A percentile compares a stretch with the other conserved stretches of the same genome.
phyloP scores from a whole-genome alignment of 164 flowering plant genomes.

The Aristolochia californica region DNA sequence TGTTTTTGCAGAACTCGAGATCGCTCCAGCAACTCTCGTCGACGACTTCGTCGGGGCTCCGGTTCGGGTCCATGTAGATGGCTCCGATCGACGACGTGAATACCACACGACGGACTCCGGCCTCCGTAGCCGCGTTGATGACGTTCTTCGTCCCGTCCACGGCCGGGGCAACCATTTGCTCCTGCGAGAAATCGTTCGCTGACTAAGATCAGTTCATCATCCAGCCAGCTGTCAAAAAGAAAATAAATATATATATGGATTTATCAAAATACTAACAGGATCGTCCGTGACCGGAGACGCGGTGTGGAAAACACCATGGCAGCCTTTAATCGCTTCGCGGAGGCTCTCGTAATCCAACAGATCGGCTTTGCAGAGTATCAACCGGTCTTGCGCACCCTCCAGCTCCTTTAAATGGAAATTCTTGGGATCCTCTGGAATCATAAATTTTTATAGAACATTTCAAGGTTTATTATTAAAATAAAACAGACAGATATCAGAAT shows the following conservation, averaged over 20 bases:
- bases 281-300: slow-evolving; percentile 97
- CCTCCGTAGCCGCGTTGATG: slow-evolving; percentile 70
- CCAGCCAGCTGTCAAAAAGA: not conserved
- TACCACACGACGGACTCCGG: slow-evolving; percentile 76
- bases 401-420: slow-evolving; percentile 70
- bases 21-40: slow-evolving; percentile 98
- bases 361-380: slow-evolving; percentile 63
- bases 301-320: slow-evolving; percentile 92
- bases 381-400: slow-evolving; percentile 69
- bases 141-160: slow-evolving; percentile 79
- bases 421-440: slow-evolving; percentile 71
- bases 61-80: slow-evolving; percentile 81
- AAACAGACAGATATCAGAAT: not conserved
- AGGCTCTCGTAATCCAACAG: slow-evolving; percentile 66
- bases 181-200: slow-evolving; percentile 16
- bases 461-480: no score
- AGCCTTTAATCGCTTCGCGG: slow-evolving; percentile 58
- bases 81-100: slow-evolving; percentile 95
- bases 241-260: not conserved
- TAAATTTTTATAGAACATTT: no score
- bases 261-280: slow-evolving; percentile 39
- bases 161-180: slow-evolving; percentile 98
- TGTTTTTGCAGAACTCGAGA: slow-evolving; percentile 92
- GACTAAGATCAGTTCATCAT: not conserved
- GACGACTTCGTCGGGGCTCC: slow-evolving; percentile 64